Percentiles rank a stretch among this genome's conserved stretches.
Conservation (phyloP, 2,329 filamentous ascomycete species). For the Amphichorda felina region DNA sequence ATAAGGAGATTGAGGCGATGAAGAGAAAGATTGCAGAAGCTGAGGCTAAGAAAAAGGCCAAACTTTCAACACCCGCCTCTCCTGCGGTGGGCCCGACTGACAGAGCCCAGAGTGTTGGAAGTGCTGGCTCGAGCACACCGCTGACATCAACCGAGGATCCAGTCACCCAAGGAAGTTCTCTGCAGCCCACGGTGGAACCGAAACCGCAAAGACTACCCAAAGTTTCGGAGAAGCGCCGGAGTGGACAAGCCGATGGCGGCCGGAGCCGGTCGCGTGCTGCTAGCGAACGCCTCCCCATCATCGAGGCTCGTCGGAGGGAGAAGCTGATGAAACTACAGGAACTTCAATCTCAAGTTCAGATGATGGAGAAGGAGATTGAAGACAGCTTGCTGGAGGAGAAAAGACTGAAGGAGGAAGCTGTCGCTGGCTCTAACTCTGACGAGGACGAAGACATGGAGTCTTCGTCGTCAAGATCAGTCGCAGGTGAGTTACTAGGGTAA, state of each 20-base stretch:
- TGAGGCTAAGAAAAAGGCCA: conserved; percentile 40
- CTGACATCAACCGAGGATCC: not conserved
- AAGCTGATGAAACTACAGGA: conserved; percentile 33
- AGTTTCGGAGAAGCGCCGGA: not conserved
- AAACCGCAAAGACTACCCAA: conserved; percentile 1
- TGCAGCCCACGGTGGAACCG: not conserved
- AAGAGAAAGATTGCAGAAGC: conserved; percentile 46
- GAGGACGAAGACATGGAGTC: conserved; percentile 9
- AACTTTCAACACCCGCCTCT: conserved; percentile 17
- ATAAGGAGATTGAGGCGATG: conserved; percentile 48
- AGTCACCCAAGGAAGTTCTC: not conserved
- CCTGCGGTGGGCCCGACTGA: not conserved
- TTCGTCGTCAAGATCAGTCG: conserved; percentile 19
- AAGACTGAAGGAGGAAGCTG: conserved; percentile 15
- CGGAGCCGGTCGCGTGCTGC: conserved; percentile 19
- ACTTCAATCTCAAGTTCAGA: conserved; percentile 32
- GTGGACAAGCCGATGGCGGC: not conserved
- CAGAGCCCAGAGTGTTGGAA: not conserved
- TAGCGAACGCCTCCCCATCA: conserved; percentile 21
- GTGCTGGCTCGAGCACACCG: not conserved
- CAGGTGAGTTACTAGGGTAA: no score
- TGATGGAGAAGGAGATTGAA: conserved; percentile 35
- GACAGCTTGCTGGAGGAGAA: conserved; percentile 22
- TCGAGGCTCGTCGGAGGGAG: conserved; percentile 21
- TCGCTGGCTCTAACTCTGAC: conserved; percentile 9